Evolutionary conservation across 768 basidiomycete species (phyloP).

Genomic region (Pleurotus eryngii): DNA sequence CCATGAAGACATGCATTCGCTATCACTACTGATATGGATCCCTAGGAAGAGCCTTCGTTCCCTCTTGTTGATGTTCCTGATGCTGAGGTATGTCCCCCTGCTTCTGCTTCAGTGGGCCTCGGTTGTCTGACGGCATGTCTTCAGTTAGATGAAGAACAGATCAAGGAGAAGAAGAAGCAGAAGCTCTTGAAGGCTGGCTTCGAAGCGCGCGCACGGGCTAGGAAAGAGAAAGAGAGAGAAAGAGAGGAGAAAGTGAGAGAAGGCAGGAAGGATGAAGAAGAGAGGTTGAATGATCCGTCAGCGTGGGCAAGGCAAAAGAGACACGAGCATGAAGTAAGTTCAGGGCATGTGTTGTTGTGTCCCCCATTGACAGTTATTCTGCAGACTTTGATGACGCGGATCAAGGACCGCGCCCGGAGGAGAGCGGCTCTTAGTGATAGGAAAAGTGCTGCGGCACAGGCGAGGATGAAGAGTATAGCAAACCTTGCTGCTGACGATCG

Average conservation of each 20-base stretch:
- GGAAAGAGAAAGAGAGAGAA: slow-evolving; percentile 87
- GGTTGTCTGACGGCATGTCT: not conserved
- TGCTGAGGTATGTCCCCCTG: slow-evolving; percentile 58
- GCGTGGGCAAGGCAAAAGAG: slow-evolving; percentile 76
- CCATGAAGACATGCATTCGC: not conserved
- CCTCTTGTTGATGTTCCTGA: slow-evolving; percentile 92
- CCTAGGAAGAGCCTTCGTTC: slow-evolving; percentile 80
- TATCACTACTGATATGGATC: not conserved
- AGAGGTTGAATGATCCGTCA: slow-evolving; percentile 64
- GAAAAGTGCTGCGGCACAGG: slow-evolving; percentile 93
- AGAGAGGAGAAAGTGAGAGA: slow-evolving; percentile 65
- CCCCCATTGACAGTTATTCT: not conserved
- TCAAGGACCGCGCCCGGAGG: slow-evolving; percentile 78
- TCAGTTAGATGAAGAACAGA: slow-evolving; percentile 82
- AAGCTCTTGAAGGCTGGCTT: slow-evolving; percentile 90
- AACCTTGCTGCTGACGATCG: slow-evolving; percentile 86
- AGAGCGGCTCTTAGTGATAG: slow-evolving; percentile 84
- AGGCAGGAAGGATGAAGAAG: slow-evolving; percentile 76
- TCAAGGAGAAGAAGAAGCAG: slow-evolving; percentile 95
- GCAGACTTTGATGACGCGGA: slow-evolving; percentile 75
- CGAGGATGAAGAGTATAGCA: slow-evolving; percentile 94
- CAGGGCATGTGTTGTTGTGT: not conserved
- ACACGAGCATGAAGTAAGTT: slow-evolving; percentile 72
- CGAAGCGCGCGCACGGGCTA: slow-evolving; percentile 81
- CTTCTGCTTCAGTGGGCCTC: not conserved